Conservation (phyloP, 1,284 basidiomycete species). For the Bjerkandera adusta region DNA sequence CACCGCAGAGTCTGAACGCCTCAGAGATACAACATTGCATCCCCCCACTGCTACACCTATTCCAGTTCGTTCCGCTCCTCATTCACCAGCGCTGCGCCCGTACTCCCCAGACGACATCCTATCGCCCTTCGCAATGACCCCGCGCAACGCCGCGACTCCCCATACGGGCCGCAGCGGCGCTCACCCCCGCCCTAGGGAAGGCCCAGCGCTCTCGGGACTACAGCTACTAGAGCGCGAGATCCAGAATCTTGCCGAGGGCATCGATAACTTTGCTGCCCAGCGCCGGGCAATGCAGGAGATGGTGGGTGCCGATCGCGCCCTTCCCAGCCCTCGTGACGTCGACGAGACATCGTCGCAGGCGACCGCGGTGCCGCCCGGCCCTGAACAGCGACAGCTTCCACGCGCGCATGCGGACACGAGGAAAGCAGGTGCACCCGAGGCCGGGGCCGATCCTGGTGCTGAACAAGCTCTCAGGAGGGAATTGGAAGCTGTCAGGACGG, state of each 20-base stretch:
- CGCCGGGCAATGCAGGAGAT: constrained; percentile 30
- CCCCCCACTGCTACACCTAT: background rate
- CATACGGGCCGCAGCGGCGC: background rate
- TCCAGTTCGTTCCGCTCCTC: constrained; percentile 2
- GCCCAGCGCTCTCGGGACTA: background rate
- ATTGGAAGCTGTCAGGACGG: constrained; percentile 3
- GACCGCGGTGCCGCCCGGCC: background rate
- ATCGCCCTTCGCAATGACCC: constrained; percentile 15
- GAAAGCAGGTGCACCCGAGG: background rate
- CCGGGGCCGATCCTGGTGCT: background rate
- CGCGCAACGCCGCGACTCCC: background rate
- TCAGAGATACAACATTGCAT: constrained; percentile 1
- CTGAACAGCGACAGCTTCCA: no score
- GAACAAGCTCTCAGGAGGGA: no score
- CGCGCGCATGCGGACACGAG: no score
- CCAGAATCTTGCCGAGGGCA: constrained; percentile 29
- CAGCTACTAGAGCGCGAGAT: constrained; percentile 34
- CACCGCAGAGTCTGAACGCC: background rate
- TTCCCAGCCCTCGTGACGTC: background rate
- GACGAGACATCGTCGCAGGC: background rate
- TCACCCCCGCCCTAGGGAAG: background rate
- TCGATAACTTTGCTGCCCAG: constrained; percentile 37
- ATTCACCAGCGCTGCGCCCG: constrained; percentile 14
- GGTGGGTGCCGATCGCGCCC: constrained; percentile 11
- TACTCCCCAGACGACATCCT: constrained; percentile 8